phyloP scores from a whole-genome alignment of 2,329 filamentous ascomycete species.

The Passalora sequoiae region DNA sequence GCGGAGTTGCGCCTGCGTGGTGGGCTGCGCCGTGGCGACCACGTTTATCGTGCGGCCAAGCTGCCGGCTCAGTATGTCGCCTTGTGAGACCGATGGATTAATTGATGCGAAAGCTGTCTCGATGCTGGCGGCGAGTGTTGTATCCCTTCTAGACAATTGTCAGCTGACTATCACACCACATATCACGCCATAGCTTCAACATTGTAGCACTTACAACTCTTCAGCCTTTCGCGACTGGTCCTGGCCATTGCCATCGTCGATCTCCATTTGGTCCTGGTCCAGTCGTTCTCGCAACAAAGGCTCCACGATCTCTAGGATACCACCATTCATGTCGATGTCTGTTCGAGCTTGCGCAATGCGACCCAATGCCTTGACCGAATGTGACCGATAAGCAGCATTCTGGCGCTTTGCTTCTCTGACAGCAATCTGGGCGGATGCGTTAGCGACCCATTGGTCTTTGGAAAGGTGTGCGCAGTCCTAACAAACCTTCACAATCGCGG shows the following conservation, averaged over 20 bases:
- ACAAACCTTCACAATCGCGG: conserved; percentile 61
- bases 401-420: conserved; percentile 86
- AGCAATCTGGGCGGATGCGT: conserved; percentile 53
- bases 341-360: conserved; percentile 63
- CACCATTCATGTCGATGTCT: conserved; percentile 65
- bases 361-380: conserved; percentile 68
- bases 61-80: conserved; percentile 13
- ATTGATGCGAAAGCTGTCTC: conserved; percentile 30
- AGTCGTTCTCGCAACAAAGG: conserved; percentile 51
- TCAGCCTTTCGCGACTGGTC: conserved; percentile 20
- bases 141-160: conserved; percentile 20
- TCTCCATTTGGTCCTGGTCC: conserved; percentile 62
- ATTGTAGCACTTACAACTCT: conserved; percentile 24
- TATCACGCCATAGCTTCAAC: conserved; percentile 1
- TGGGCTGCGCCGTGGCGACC: conserved; percentile 16
- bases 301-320: conserved; percentile 60
- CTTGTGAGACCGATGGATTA: conserved; percentile 24
- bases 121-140: conserved; percentile 27
- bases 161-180: background rate
- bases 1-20: conserved; percentile 17
- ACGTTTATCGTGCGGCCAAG: conserved; percentile 17
- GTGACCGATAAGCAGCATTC: conserved; percentile 74
- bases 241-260: conserved; percentile 50
- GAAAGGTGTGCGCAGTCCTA: no score
- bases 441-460: no score